Base-by-base conservation (phyloP, 2,329 filamentous ascomycete species). In the Erysiphe pulchra region DNA sequence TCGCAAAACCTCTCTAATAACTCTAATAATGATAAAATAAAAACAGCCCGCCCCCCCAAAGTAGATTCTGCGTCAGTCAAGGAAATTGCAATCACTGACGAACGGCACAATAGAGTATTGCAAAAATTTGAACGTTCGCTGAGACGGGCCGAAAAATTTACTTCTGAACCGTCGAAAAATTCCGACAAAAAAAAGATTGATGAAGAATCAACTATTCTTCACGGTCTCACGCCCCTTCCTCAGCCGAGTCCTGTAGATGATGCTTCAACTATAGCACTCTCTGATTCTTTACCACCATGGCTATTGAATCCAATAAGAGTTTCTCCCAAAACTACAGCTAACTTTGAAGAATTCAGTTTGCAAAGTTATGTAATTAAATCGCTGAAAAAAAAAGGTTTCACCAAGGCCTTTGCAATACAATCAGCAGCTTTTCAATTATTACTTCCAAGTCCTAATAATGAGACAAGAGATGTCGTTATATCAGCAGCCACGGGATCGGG, bases 401-500 rank as follows among this genome's bases (percentile, higher is more conserved):
- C 67, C 6, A 65, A 77, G 43, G 80, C 84, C 0, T 77, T 90
- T 56, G 80, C 83, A 0, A 75, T 92, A 1, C 84, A 92, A 60
- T 75, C 81, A 5, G 75, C 77, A 1, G 70, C 90, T 0, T 68
- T 98, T 24, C 86, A 87, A 0, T 66, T 92, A 37, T 68, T 98
- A 5, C 65, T 92, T 4, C 76, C 73, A 18, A 72, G 70, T 0
- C 68, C 70, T 38, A 65, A 70, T 47, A 64, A 70, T 33, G 69
- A 75, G 33, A 63, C 71, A 1, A 80, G 83, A 5, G 90, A 98
- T 59, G 62, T 98, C 4, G 78, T 92, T 40, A 77, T 98, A 2
- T 90, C 85, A 8, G 90, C 92, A 0, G 81, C 87, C 1, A 98
- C 90, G 0, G 90, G 90, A 9, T 95, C 90, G 0, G 90, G 90